Evolutionary conservation across 345 rosid species (phyloP).

Genomic region (Arabidopsis thaliana): DNA sequence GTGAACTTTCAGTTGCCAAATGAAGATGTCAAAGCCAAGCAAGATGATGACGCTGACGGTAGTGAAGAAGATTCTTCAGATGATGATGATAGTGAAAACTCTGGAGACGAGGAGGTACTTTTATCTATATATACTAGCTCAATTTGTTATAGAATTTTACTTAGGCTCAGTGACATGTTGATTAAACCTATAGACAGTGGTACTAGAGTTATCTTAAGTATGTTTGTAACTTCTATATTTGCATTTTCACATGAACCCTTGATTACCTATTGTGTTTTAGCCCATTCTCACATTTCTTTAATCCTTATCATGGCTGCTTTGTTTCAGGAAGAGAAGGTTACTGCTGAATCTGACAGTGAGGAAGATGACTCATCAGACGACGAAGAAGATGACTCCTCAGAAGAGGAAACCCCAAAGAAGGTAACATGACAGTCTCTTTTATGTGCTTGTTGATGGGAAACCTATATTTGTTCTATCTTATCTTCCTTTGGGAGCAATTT

Average conservation of each 20-base stretch:
- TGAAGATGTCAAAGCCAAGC: conserved; percentile 40
- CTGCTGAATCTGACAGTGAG: conserved; percentile 37
- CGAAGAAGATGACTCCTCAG: conserved; percentile 49
- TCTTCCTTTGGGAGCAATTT: not conserved
- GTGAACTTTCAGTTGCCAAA: conserved; percentile 56
- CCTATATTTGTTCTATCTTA: not conserved
- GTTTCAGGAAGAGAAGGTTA: conserved; percentile 38
- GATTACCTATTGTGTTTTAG: not conserved
- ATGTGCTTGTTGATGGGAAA: not conserved
- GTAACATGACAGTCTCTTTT: conserved; percentile 42
- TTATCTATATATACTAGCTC: not conserved
- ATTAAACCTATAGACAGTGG: not conserved
- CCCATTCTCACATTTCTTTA: not conserved
- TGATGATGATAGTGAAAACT: not conserved
- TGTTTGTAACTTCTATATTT: not conserved
- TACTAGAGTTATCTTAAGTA: not conserved
- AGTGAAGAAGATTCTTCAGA: conserved; percentile 25
- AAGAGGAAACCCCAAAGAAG: conserved; percentile 56
- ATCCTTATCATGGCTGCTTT: not conserved
- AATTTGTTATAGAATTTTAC: conserved; percentile 3
- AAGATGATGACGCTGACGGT: conserved; percentile 41
- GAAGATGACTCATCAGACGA: conserved; percentile 21
- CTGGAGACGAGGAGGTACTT: conserved; percentile 40
- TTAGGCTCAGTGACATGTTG: not conserved
- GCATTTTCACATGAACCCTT: not conserved